Conservation (phyloP, 345 rosid genomes). For the Pseudoturritis turrita region DNA sequence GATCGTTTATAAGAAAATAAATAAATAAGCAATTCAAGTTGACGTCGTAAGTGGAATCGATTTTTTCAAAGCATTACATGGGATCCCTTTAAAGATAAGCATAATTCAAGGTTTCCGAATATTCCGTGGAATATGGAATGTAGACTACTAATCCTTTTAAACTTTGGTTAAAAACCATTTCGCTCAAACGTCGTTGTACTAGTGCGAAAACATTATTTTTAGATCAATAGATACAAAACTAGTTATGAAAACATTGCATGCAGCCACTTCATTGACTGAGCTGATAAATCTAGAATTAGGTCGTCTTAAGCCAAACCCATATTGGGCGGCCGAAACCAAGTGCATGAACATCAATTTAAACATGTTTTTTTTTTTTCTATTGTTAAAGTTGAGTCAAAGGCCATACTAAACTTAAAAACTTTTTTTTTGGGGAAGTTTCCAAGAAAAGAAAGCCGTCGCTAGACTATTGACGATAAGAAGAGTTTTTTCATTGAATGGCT, state of each 20-base stretch:
- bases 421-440: not conserved
- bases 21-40: not conserved
- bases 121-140: constrained; percentile 7
- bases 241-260: not conserved
- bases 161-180: too few relatives aligned
- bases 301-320: not conserved
- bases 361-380: not conserved
- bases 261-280: constrained; percentile 2
- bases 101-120: constrained; percentile 7
- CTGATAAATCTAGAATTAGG: not conserved
- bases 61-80: constrained; percentile 9
- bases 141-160: not conserved
- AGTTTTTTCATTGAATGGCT: not conserved
- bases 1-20: not conserved
- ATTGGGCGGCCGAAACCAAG: constrained; percentile 9
- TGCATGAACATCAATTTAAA: constrained; percentile 24
- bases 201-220: too few relatives aligned
- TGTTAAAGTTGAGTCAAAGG: not conserved
- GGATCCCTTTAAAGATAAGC: constrained; percentile 18
- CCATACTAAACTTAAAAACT: not conserved
- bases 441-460: not conserved
- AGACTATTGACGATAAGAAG: not conserved
- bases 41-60: constrained; percentile 9
- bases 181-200: not conserved
- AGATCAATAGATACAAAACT: too few relatives aligned